Base-by-base conservation (phyloP, 768 basidiomycete genomes). In the Boletus coccyginus region DNA sequence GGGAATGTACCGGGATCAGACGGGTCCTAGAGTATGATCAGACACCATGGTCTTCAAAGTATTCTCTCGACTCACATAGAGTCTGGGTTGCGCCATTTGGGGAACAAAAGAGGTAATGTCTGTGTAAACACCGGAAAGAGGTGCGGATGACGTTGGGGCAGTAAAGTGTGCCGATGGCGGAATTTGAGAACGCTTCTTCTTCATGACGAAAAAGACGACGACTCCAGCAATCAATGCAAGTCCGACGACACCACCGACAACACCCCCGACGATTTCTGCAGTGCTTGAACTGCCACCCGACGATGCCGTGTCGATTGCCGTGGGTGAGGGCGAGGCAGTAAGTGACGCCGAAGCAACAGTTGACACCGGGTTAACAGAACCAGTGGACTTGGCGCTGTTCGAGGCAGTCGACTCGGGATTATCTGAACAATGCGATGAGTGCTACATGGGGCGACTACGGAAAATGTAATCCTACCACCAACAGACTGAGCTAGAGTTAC, bases 231-330 rank as follows among this genome's bases (percentile, higher is more conserved):
- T 68, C 44, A 79, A 58, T 9, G 74, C 78, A 19, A 81, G 54
- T n/a, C 67, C 75, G 31, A 81, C 74, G 1, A 87, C 80, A n/a
- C 87, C 86, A 40, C 86, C 86, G 0, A 81, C 83, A 38, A 87
- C 86, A 19, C 82, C 82, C 2, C 84, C 85, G 3, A 81, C 76
- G 40, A 87, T 86, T 7, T 82, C 82, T 3, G 81, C 84, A 1
- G 79, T 72, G 60, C 81, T 72, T n/a, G 60, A 52, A n/a, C 13
- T 53, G 19, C 39, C 57, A 46, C 61, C 43, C 42, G 57, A 36
- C 19, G 51, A 31, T 8, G 52, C 29, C 24, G 66, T 4, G 14
- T 36, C 33, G 21, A 54, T 14, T 4, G 3, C 33, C 4, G 58
- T 60, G 12, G 62, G 52, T n/a, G 62, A 47, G n/a, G n/a, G n/a